Evolutionary conservation across 228 moss, liverwort and hornwort species (phyloP).

Genomic region (Sphagnum magellanicum): DNA sequence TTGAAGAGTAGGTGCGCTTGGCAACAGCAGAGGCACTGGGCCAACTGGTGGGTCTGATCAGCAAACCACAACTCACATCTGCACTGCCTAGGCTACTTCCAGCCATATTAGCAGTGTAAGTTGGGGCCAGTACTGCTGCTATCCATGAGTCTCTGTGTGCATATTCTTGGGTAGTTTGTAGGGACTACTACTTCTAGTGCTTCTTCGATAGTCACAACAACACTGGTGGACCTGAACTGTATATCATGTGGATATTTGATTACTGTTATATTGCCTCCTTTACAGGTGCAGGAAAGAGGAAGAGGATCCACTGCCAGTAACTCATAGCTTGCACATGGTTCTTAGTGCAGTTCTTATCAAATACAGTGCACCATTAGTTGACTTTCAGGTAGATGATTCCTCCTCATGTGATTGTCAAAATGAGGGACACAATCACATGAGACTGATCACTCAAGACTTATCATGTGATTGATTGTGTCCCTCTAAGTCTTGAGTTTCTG

Average conservation of each 20-base stretch:
- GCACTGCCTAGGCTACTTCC: slow-evolving; percentile 84
- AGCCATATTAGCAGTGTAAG: slow-evolving; percentile 83
- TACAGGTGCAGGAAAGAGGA: slow-evolving; percentile 56
- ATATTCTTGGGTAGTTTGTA: not conserved
- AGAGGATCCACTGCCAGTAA: slow-evolving; percentile 70
- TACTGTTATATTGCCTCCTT: no score
- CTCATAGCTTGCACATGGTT: slow-evolving; percentile 73
- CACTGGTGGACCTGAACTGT: no score
- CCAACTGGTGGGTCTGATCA: slow-evolving; percentile 72
- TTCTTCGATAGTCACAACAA: no score
- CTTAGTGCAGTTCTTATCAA: slow-evolving; percentile 61
- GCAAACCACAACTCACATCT: slow-evolving; percentile 57
- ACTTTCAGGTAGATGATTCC: slow-evolving; percentile 32
- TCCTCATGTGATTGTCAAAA: not conserved
- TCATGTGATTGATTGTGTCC: not conserved
- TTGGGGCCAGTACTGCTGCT: not conserved
- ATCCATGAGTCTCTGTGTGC: not conserved
- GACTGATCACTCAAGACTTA: not conserved
- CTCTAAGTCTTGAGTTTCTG: no score
- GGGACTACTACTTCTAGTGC: no score
- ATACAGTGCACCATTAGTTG: slow-evolving; percentile 62
- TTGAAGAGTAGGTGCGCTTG: slow-evolving; percentile 61
- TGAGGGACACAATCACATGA: not conserved
- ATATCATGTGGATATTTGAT: no score
- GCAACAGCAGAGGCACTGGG: slow-evolving; percentile 78